Conservation (phyloP, 2,329 filamentous ascomycete genomes). For the Microdochium nivale region DNA sequence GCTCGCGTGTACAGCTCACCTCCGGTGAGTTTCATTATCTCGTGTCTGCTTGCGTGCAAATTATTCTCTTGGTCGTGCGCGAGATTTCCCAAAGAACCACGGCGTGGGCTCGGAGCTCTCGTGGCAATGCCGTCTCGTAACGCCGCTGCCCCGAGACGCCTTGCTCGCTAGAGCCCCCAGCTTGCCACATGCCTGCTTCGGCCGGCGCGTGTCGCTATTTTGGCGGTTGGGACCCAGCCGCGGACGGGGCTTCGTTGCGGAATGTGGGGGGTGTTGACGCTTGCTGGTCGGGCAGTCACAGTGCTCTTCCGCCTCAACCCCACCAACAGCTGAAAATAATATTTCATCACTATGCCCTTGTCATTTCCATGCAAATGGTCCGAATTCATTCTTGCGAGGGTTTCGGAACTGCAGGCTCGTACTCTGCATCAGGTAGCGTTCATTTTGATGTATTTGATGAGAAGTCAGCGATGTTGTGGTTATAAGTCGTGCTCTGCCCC, state of each 20-base stretch:
- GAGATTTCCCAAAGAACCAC: not conserved
- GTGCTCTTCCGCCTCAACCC: not conserved
- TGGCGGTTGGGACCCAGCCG: not conserved
- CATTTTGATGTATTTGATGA: too few species aligned
- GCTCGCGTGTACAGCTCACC: too few species aligned
- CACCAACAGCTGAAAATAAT: too few species aligned
- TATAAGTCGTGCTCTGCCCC: not conserved
- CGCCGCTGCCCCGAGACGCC: not conserved
- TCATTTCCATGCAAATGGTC: too few species aligned
- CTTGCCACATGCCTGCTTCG: not conserved
- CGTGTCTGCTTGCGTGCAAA: not conserved
- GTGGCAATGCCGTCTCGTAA: not conserved
- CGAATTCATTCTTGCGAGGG: too few species aligned
- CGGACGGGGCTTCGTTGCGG: not conserved
- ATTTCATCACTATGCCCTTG: too few species aligned
- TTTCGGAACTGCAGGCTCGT: too few species aligned
- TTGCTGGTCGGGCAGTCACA: not conserved
- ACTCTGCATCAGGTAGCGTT: too few species aligned
- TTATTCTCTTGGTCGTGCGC: not conserved
- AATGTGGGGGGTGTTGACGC: not conserved
- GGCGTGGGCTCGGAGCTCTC: not conserved
- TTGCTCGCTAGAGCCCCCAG: not conserved
- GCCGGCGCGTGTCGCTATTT: not conserved
- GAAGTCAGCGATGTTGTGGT: too few species aligned
- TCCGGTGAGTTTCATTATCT: too few species aligned